Percentiles rank a stretch among this genome's conserved stretches.
These are phyloP conservation scores for Plasmodium blacklocki DNA, from an alignment of 169 alveolate genomes.

Conservation along the genomic window DNA sequence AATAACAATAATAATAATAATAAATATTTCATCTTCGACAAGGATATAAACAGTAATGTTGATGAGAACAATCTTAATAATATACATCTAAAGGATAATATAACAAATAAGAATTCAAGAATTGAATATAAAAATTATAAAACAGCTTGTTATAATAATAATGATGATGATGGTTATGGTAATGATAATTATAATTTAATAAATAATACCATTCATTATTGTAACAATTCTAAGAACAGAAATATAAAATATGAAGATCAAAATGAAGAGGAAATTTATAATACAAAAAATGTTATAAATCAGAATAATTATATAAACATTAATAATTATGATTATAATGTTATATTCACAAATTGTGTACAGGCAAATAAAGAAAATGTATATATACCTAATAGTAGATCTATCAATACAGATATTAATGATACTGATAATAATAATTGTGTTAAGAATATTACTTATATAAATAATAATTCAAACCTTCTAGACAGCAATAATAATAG, in stretches of 20 bases:
- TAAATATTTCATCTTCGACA: neutral
- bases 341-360: neutral
- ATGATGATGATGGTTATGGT: neutral
- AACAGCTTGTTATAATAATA: neutral
- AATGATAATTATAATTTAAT: neutral
- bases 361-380: neutral
- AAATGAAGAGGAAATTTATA: neutral
- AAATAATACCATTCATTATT: neutral
- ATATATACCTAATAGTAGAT: neutral
- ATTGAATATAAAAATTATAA: neutral
- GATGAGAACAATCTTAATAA: neutral
- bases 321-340: neutral
- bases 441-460: conserved; percentile 8
- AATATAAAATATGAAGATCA: neutral
- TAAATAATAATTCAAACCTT: neutral
- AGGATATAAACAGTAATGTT: neutral
- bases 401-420: neutral
- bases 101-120: neutral
- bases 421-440: neutral
- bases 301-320: neutral
- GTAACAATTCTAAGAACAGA: neutral
- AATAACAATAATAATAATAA: neutral
- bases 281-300: neutral
- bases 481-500: neutral
- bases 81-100: neutral